A percentile compares a stretch with the other conserved stretches of the same genome.
phyloP scores from a whole-genome alignment of 768 basidiomycete genomes.

The Rhodotorula babjevae region DNA sequence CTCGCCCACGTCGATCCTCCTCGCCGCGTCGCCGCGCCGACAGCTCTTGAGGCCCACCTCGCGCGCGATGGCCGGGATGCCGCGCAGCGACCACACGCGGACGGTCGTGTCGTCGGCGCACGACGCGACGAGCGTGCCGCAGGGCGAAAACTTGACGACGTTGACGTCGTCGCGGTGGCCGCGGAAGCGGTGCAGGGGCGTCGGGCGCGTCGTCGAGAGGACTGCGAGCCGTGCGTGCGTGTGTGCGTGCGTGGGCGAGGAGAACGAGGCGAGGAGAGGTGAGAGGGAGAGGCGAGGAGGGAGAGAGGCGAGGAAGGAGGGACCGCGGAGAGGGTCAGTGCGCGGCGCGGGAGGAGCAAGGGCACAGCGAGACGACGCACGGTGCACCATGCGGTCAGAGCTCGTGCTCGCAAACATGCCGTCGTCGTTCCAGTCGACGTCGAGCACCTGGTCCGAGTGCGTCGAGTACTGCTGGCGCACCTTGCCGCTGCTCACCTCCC shows the following conservation, averaged over 20 bases:
- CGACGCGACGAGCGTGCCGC: conserved; percentile 42
- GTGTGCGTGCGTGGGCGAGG: not conserved
- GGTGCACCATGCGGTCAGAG: conserved; percentile 39
- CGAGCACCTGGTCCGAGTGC: conserved; percentile 39
- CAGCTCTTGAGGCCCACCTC: conserved; percentile 4
- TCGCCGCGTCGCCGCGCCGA: conserved; percentile 5
- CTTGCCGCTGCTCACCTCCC: conserved; percentile 43
- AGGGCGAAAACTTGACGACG: conserved; percentile 42
- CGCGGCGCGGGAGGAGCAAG: too few species aligned
- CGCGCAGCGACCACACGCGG: conserved; percentile 43
- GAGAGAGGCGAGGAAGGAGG: too few species aligned
- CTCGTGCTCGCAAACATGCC: conserved; percentile 37
- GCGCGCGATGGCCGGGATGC: conserved; percentile 20
- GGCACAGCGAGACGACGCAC: conserved; percentile 12
- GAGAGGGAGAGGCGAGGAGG: too few species aligned
- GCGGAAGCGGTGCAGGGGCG: conserved; percentile 41
- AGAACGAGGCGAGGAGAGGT: too few species aligned
- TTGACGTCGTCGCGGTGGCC: conserved; percentile 47
- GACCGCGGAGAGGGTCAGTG: too few species aligned
- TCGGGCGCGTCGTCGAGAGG: conserved; percentile 22
- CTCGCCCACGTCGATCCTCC: conserved; percentile 33
- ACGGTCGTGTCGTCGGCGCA: conserved; percentile 45
- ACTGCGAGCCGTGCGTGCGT: conserved; percentile 15
- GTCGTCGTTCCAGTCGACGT: conserved; percentile 43
- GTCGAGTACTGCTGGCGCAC: conserved; percentile 41